Percentiles rank a stretch among this genome's conserved stretches.
Evolutionary conservation across 163 green algal genomes (phyloP).

Genomic region (Volvox carteri): DNA sequence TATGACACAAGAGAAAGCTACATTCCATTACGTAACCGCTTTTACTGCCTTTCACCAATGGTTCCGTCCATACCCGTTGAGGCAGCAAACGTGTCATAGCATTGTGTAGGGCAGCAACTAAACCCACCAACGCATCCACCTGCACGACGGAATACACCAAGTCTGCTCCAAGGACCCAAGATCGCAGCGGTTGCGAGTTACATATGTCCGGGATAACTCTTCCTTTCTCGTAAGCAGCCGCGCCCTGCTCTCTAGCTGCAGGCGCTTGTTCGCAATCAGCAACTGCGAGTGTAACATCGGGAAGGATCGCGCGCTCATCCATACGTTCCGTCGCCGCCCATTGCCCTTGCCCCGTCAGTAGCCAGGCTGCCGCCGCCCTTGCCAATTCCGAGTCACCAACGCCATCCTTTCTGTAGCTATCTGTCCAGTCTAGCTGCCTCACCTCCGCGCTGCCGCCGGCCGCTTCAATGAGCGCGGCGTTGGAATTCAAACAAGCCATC

Average conservation of each 20-base stretch:
- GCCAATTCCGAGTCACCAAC: background rate
- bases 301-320: background rate
- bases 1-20: constrained; percentile 40
- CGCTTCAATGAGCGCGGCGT: background rate
- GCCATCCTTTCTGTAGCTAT: background rate
- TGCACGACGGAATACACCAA: constrained; percentile 51
- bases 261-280: background rate
- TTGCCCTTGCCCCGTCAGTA: background rate
- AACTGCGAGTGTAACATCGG: no score
- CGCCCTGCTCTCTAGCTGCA: background rate
- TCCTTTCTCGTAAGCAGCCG: background rate
- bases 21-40: background rate
- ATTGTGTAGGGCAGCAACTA: background rate
- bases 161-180: constrained; percentile 39
- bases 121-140: background rate
- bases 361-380: background rate
- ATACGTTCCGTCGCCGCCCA: background rate
- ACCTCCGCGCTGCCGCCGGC: background rate
- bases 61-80: background rate
- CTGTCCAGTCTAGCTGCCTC: constrained; percentile 12
- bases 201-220: background rate
- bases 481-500: background rate
- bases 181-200: background rate
- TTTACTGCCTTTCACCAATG: background rate
- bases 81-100: background rate